phyloP scores from a whole-genome alignment of 2,329 filamentous ascomycete genomes.

The Pestalotiopsis sp. region DNA sequence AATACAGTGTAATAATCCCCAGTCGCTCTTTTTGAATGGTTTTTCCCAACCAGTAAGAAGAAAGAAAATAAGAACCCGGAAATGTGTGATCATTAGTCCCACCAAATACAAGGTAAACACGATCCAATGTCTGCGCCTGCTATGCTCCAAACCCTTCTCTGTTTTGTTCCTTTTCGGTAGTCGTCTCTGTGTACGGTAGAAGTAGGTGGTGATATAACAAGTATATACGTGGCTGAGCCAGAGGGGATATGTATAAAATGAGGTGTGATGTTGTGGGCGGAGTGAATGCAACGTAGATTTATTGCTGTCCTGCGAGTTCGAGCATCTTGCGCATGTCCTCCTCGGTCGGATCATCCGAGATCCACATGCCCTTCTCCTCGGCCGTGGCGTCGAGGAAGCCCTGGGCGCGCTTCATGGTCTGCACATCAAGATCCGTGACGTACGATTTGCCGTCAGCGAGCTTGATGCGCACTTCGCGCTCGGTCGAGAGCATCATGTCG shows the following conservation, averaged over 20 bases:
- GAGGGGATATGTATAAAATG: conserved; percentile 4
- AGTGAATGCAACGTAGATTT: conserved; percentile 7
- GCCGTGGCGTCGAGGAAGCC: conserved; percentile 79
- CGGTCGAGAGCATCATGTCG: conserved; percentile 97
- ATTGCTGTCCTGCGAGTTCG: conserved; percentile 43
- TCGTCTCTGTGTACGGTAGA: conserved; percentile 1
- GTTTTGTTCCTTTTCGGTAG: conserved; percentile 19
- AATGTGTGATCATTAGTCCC: conserved; percentile 23
- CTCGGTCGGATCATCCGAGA: conserved; percentile 70
- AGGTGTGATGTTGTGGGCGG: neutral
- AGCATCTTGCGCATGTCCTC: conserved; percentile 65
- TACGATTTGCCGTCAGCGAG: conserved; percentile 77
- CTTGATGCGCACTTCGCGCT: conserved; percentile 89
- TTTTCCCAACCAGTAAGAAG: neutral
- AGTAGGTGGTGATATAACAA: conserved; percentile 19
- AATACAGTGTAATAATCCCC: neutral
- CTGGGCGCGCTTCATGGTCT: conserved; percentile 86
- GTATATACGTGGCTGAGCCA: conserved; percentile 16
- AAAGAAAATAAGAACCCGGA: neutral
- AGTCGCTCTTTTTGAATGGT: neutral
- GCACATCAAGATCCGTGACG: conserved; percentile 90
- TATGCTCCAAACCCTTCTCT: conserved; percentile 25
- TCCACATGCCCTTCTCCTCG: conserved; percentile 86
- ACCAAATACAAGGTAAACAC: conserved; percentile 11
- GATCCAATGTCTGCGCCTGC: conserved; percentile 26